Percentiles rank a stretch among this genome's conserved stretches.
Conservation (phyloP, 2,329 filamentous ascomycete genomes). For the Cytospora piceicola region DNA sequence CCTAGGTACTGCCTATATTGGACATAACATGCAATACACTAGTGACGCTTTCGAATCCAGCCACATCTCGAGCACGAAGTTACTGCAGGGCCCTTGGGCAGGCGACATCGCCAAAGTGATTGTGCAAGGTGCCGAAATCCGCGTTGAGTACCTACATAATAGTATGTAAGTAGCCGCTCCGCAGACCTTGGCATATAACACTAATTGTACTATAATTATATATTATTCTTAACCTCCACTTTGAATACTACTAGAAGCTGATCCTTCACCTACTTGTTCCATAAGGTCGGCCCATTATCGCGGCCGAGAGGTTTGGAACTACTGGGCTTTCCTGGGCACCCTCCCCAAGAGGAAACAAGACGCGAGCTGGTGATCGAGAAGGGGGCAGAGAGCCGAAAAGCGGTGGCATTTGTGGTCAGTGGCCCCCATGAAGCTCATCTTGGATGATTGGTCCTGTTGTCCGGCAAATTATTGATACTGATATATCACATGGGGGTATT, state of each 20-base stretch:
- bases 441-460: neutral
- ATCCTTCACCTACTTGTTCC: neutral
- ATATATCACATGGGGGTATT: neutral
- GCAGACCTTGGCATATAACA: neutral
- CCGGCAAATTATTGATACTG: neutral
- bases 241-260: neutral
- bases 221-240: neutral
- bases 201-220: neutral
- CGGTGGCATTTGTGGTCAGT: neutral
- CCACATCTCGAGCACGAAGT: neutral
- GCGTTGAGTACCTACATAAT: neutral
- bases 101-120: neutral
- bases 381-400: neutral
- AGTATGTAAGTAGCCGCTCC: too few species aligned
- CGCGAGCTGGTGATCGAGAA: neutral
- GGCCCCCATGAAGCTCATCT: neutral
- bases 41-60: neutral
- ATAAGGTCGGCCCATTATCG: neutral
- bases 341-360: neutral
- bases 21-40: too few species aligned
- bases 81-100: too few species aligned
- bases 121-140: neutral
- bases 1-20: too few species aligned
- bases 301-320: neutral
- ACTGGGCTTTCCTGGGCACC: neutral